Percentiles rank a stretch among this genome's conserved stretches.
These are phyloP conservation scores for Exserohilum turcica DNA, from an alignment of 2,329 filamentous ascomycete genomes.

Conservation along the genomic window DNA sequence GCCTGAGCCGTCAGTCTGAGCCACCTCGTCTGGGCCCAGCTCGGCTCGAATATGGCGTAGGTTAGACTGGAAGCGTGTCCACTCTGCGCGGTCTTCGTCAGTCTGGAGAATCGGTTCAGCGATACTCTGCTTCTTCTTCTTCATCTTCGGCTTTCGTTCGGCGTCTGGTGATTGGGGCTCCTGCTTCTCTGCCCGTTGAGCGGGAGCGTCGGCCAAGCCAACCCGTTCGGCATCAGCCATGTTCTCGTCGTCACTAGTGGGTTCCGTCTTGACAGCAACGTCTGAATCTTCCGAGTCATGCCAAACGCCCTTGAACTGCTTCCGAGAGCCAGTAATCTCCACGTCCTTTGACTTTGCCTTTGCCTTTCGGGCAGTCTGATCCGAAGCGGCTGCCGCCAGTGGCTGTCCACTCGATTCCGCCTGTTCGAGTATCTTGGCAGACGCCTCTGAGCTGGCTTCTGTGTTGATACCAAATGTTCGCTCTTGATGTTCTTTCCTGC, in stretches of 20 bases:
- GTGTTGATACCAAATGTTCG: slow-evolving; percentile 60
- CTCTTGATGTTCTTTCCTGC: slow-evolving; percentile 61
- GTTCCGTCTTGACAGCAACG: slow-evolving; percentile 59
- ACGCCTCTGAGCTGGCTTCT: slow-evolving; percentile 55
- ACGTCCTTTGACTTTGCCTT: slow-evolving; percentile 52
- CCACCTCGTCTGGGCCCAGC: slow-evolving; percentile 47
- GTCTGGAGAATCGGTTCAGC: slow-evolving; percentile 56
- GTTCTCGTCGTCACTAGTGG: slow-evolving; percentile 54
- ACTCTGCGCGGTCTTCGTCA: slow-evolving; percentile 59
- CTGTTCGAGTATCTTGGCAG: slow-evolving; percentile 48
- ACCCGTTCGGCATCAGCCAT: slow-evolving; percentile 38
- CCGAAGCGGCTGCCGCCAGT: slow-evolving; percentile 22
- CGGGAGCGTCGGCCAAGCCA: slow-evolving; percentile 21
- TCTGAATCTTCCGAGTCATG: slow-evolving; percentile 49
- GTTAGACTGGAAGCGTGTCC: slow-evolving; percentile 55
- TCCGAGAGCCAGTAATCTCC: slow-evolving; percentile 50
- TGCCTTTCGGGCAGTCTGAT: slow-evolving; percentile 34
- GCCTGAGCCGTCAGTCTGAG: slow-evolving; percentile 47
- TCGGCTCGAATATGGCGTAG: slow-evolving; percentile 55
- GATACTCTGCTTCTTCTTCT: slow-evolving; percentile 21
- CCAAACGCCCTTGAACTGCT: slow-evolving; percentile 53
- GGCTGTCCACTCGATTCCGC: slow-evolving; percentile 39
- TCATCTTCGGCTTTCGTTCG: slow-evolving; percentile 35
- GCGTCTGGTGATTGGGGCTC: slow-evolving; percentile 42
- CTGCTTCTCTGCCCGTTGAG: slow-evolving; percentile 27